Percentiles rank a stretch among this genome's conserved stretches.
Conservation (phyloP, 495 filamentous ascomycete genomes). For the Neurospora sp. region DNA sequence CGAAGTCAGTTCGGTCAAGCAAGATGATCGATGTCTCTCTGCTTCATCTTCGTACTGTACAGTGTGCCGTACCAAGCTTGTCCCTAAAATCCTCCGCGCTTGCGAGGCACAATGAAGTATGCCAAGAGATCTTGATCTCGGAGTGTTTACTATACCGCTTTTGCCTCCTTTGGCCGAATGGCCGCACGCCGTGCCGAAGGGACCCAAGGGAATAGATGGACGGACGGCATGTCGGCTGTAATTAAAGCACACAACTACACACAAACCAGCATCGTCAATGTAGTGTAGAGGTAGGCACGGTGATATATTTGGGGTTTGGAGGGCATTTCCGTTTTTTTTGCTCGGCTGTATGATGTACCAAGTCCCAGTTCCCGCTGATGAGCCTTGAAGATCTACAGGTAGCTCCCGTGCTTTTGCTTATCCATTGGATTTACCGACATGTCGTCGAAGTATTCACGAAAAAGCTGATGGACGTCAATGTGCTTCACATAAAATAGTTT, state of each 20-base stretch:
- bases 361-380: neutral
- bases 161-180: neutral
- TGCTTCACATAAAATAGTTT: neutral
- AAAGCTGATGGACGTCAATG: neutral
- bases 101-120: neutral
- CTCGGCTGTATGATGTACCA: neutral
- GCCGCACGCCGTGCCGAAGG: no score
- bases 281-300: neutral
- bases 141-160: neutral
- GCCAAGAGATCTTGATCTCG: neutral
- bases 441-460: no score
- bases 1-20: neutral
- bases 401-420: neutral
- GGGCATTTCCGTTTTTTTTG: neutral
- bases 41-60: neutral
- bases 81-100: neutral
- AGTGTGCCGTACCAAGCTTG: neutral
- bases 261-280: neutral
- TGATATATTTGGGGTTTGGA: neutral
- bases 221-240: neutral
- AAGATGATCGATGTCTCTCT: neutral
- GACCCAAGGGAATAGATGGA: neutral
- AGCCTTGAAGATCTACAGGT: neutral
- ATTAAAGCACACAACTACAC: neutral
- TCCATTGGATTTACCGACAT: neutral